These are phyloP conservation scores for Tuctoria greenei DNA, from an alignment of 176 grass and related monocot genomes.

Conservation along the genomic window DNA sequence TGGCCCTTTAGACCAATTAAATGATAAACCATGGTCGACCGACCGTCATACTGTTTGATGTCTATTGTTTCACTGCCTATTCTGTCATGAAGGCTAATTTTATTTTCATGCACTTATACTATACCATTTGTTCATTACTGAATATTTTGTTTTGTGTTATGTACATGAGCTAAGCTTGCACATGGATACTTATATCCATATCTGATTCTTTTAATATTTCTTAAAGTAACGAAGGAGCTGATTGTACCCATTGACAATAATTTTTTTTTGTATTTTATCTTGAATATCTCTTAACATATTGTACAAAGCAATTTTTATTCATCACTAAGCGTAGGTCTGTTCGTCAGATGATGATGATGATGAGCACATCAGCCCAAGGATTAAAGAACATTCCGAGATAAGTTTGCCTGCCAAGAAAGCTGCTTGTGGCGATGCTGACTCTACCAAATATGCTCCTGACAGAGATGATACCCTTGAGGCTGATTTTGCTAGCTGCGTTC, in stretches of 20 bases:
- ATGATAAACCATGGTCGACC: no score
- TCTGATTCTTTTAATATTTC: neutral
- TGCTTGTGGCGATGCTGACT: constrained; percentile 22
- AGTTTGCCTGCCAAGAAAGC: constrained; percentile 37
- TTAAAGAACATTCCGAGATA: constrained; percentile 28
- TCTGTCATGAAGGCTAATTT: neutral
- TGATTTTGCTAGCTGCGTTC: constrained; percentile 64
- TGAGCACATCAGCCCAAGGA: constrained; percentile 23
- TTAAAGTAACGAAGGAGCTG: neutral
- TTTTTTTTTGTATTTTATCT: neutral
- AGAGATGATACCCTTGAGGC: constrained; percentile 33
- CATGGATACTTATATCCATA: neutral
- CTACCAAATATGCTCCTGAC: constrained; percentile 25
- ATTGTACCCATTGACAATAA: neutral
- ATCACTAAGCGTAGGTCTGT: constrained; percentile 18
- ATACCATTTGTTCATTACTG: neutral
- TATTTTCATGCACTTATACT: neutral
- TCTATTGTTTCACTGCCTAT: neutral
- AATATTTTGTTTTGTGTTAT: neutral
- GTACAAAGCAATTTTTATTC: neutral
- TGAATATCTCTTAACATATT: constrained; percentile 7
- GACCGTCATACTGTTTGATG: no score
- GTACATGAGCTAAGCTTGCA: neutral
- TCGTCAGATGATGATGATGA: constrained; percentile 59
- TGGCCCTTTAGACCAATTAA: no score